Conservation (phyloP, 495 filamentous ascomycete genomes). For the Trichoderma orchidacearum region DNA sequence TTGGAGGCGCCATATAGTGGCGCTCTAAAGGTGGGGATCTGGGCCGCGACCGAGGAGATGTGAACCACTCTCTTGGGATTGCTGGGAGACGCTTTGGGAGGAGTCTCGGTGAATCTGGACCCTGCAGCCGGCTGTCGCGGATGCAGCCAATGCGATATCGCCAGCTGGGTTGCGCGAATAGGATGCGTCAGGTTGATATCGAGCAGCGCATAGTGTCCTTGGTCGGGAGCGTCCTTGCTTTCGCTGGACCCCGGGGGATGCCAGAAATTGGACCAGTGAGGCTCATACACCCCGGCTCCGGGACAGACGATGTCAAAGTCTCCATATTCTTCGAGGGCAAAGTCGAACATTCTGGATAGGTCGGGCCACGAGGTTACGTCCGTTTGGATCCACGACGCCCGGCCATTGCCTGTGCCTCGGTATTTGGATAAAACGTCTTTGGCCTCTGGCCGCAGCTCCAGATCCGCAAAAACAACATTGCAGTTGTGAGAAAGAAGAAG, state of each 20-base stretch:
- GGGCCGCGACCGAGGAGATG: conserved; percentile 36
- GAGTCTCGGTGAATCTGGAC: conserved; percentile 38
- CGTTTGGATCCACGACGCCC: conserved; percentile 45
- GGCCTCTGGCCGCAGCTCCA: conserved; percentile 51
- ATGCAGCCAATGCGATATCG: conserved; percentile 42
- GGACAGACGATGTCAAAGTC: conserved; percentile 52
- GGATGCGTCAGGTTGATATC: conserved; percentile 61
- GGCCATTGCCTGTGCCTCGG: conserved; percentile 1
- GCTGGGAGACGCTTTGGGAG: not conserved
- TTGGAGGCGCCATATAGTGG: conserved; percentile 52
- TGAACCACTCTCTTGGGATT: not conserved
- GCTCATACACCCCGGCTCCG: conserved; percentile 55
- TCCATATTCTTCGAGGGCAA: conserved; percentile 39
- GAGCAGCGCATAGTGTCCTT: conserved; percentile 38
- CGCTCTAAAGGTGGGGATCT: conserved; percentile 26
- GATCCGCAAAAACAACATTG: conserved; percentile 53
- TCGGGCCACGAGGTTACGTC: conserved; percentile 51
- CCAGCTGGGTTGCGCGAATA: conserved; percentile 52
- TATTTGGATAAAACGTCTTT: conserved; percentile 40
- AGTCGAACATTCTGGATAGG: conserved; percentile 42
- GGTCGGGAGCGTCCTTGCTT: conserved; percentile 30
- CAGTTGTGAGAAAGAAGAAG: conserved; percentile 45
- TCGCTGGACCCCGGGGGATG: conserved; percentile 29
- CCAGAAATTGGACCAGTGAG: conserved; percentile 56
- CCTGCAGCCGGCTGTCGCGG: conserved; percentile 20